A percentile compares a stretch with the other conserved stretches of the same genome.
These are phyloP conservation scores for Chytridiales sp. DNA, from an alignment of 371 early-diverging fungal species.

Conservation along the genomic window DNA sequence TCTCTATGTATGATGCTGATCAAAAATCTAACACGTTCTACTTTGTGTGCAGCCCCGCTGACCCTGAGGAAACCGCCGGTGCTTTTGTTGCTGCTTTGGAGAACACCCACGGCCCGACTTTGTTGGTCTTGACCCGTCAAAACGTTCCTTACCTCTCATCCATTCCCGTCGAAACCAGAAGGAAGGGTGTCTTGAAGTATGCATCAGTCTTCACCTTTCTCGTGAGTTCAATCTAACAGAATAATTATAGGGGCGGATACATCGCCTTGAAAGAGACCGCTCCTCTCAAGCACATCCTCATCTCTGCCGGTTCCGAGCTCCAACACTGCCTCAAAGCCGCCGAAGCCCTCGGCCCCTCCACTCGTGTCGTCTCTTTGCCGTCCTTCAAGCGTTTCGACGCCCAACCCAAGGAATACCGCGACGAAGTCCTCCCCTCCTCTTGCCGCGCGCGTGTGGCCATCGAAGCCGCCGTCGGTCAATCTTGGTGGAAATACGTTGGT, in stretches of 20 bases:
- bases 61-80: constrained; percentile 95
- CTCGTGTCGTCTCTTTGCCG: constrained; percentile 95
- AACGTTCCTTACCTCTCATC: constrained; percentile 89
- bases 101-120: constrained; percentile 72
- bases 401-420: constrained; percentile 84
- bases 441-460: constrained; percentile 64
- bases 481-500: constrained; percentile 95
- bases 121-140: constrained; percentile 93
- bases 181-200: constrained; percentile 40
- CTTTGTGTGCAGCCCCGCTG: constrained; percentile 88
- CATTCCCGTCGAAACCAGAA: constrained; percentile 61
- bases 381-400: constrained; percentile 93
- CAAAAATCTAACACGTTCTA: constrained; percentile 22
- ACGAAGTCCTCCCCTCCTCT: constrained; percentile 79
- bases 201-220: constrained; percentile 28
- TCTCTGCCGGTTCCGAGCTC: constrained; percentile 97
- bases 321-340: constrained; percentile 85
- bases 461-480: constrained; percentile 93
- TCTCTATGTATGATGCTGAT: background rate
- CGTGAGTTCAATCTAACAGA: constrained; percentile 50
- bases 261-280: constrained; percentile 68
- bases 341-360: constrained; percentile 53
- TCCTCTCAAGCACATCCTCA: constrained; percentile 67
- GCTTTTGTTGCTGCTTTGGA: constrained; percentile 82
- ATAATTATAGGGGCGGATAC: constrained; percentile 56